Evolutionary conservation across 768 basidiomycete genomes (phyloP), one percentile per base, ranked within the genome.

Genomic region (Piloderma croceum): DNA sequence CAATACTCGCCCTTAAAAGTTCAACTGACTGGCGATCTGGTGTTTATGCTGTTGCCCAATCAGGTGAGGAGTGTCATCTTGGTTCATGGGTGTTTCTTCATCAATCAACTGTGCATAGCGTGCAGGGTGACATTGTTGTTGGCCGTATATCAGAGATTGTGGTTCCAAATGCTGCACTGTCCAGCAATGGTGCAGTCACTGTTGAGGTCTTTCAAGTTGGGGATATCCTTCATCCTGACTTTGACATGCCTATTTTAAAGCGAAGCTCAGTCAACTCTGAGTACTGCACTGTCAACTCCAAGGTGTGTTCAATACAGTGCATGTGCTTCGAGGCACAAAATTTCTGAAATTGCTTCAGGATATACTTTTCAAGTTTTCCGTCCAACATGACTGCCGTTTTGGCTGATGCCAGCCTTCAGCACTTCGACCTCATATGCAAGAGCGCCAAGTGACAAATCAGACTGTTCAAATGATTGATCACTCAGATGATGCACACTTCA

Each of bases 321-420:
- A 9, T 35, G 34, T 10, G 10, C 9, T 13, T 18, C 10, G 10
- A 9, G 19, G 10, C 10, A 9, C 9, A 9, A 9, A 35, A 10
- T 10, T 10, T 20, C 34, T 9, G 13, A 3, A 12, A 10, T 15
- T 12, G 15, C 5, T 15, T 17, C 23, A 44, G 34, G 34, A 34
- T 27, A 23, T 49, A 20, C 21, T 20, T 6, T 42, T 46, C 23
- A 15, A 36, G 7, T 15, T 51, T 12, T 48, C 47, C 29, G 43
- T 44, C 7, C 49, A 51, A 22, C 46, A 51, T 41, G 49, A 51
- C 24, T 51, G 49, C 37, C 20, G 24, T 11, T 31, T 31, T 6
- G 17, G 19, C 17, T 21, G 34, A 5, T 51, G 49, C 32, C 23
- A 24, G 7, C 6, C 34, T 6, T 18, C 23, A 12, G 38, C 19